Base-by-base conservation (phyloP, 1,139 yeast genomes). In the Pneumocystis carinii region DNA sequence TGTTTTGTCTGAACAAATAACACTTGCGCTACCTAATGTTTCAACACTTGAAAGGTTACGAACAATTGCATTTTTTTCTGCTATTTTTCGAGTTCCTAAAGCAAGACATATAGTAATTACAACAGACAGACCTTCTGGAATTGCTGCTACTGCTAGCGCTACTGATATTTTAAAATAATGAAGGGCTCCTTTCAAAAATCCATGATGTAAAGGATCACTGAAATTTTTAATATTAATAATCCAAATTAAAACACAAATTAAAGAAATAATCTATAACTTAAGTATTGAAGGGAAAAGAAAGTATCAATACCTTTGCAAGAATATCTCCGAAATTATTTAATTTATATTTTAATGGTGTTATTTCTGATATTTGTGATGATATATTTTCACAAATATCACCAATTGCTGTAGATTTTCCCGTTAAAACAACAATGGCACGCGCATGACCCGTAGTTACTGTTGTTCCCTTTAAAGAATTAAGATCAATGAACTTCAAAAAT, bases 21-120 rank as follows among this genome's bases (percentile, higher is more conserved):
- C 90, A 17, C 97, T 92, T 2, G 97, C 98, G 59, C 96, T 90
- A 61, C 98, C 98, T 97, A 94, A 92, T 19, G 96, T 92, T 75
- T 94, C 98, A 79, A 98, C 92, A 59, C 95, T 86, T 70, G 85
- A 85, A 68, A 94, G 79, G 14, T 89, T 96, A 70, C 98, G 82
- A 19, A 92, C 98, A 71, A 92, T 78, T 72, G 90, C 92, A 69
- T 95, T 95, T 73, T 92, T 96, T 73, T 87, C 88, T 32, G 96
- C 92, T 98, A 92, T 92, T 76, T 97, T 82, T 10, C 97, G 89
- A 6, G 98, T 92, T 3, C 98, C 97, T 78, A 92, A 90, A 0
- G 98, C 98, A 71, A 92, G 79, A 48, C 81, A 78, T 59, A 80
- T 76, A 56, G 84, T 80, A 64, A 81, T 75, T 27, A 82, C 83